Base-by-base conservation (phyloP, 78 protist genomes). In the Salpingoeca rosetta region DNA sequence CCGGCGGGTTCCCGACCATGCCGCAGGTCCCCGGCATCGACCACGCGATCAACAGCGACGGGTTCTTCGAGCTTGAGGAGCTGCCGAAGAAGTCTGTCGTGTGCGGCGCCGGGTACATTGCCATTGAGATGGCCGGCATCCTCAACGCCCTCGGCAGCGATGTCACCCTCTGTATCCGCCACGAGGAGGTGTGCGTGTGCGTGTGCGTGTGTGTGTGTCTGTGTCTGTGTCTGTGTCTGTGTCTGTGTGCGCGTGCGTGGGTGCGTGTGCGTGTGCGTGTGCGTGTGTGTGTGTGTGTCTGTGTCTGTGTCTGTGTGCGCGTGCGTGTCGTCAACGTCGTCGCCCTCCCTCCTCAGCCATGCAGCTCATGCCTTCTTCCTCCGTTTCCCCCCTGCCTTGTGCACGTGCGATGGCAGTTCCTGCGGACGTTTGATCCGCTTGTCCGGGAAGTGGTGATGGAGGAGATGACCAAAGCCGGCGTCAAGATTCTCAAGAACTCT, bases 51-150 rank as follows among this genome's bases (percentile, higher is more conserved):
- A 88, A 87, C 11, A 78, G 88, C 2, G 94, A 94, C 57, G 95
- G 91, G 25, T 93, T 94, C 87, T 94, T 94, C 37, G 91, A 89
- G 1, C 83, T 94, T 10, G 87, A 84, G 41, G 74, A 56, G 76
- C 87, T 83, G n/a, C 97, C 97, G 44, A 44, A 83, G 80, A 65
- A 57, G 76, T 77, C 80, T 57, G 84, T 75, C 35, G 87, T 92
- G 7, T 73, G 83, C 40, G 93, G 93, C 85, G 93, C 95, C 0
- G 93, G 96, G 0, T 93, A 93, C 86, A 94, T 95, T 43, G 98
- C 96, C 0, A 93, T 94, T 3, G 98, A 95, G 45, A 57, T 95
- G 36, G 96, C 95, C 31, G 94, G 94, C n/a, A 87, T 95, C 44
- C 41, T 95, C 65, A 28, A 82, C 43, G 42, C 85, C 12, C 90